phyloP scores from a whole-genome alignment of 257 asterid genomes.

The Solanum habrochaites region DNA sequence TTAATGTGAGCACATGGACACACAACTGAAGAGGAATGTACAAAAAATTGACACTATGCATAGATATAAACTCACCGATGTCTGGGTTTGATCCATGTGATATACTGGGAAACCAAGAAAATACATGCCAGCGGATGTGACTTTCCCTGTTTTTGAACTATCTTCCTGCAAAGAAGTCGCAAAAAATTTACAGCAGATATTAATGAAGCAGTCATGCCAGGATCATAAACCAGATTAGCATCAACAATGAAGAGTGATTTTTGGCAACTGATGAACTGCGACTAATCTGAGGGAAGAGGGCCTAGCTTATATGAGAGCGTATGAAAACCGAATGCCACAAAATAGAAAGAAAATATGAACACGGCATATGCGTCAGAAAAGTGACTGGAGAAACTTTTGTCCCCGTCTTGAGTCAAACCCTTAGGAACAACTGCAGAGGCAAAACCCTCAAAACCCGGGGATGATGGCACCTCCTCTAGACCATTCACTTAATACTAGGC shows the following conservation, averaged over 20 bases:
- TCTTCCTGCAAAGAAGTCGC: constrained; percentile 51
- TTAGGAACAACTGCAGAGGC: neutral
- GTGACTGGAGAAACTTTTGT: neutral
- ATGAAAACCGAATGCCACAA: neutral
- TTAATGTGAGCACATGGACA: neutral
- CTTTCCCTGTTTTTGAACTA: constrained; percentile 78
- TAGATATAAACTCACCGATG: constrained; percentile 43
- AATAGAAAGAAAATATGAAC: neutral
- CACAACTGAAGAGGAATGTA: neutral
- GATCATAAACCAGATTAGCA: neutral
- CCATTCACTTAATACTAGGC: neutral
- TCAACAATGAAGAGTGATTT: neutral
- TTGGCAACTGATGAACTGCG: neutral
- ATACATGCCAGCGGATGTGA: constrained; percentile 86
- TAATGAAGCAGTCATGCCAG: neutral
- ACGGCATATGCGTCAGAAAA: neutral
- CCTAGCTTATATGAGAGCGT: neutral
- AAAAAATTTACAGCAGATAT: neutral
- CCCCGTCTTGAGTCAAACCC: neutral
- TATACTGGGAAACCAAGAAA: constrained; percentile 93
- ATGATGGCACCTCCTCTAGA: neutral
- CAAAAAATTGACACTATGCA: neutral
- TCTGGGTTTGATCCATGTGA: constrained; percentile 63
- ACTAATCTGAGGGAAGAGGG: neutral
- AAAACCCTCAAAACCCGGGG: neutral